Evolutionary conservation across 2,329 filamentous ascomycete species (phyloP), one percentile per base, ranked within the genome.

Genomic region (Botrytis sinoallii): DNA sequence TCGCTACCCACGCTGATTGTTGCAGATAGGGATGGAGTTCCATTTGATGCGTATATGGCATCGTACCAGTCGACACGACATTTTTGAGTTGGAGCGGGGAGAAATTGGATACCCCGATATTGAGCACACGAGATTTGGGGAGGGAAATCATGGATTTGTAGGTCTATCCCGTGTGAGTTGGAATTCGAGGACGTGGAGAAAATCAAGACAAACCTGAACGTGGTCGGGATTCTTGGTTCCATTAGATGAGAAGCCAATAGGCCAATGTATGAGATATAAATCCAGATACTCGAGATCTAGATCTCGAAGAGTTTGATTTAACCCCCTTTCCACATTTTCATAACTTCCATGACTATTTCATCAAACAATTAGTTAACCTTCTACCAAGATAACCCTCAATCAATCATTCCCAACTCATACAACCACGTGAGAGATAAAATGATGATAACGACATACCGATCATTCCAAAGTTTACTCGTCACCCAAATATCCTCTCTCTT

Each of bases 61-160:
- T 82, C 75, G 87, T 81, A 84, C 88, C 74, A 57, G 72, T 74
- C 25, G 52, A 57, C 3, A 77, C 71, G 18, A 77, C 48, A n/a
- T 70, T 55, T 9, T 68, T 42, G 10, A 77, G 71, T 40, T 77
- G 72, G 1, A 48, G n/a, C 1, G 75, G 93, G 76, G 87, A 91
- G 82, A 96, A 95, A 87, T 96, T 97, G 82, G 91, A 94, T 73
- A 95, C 91, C 78, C 93, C 93, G 81, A 95, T 93, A 85, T 93
- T 93, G 83, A 87, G 88, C 71, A 92, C 91, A 83, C 93, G 92
- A 82, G 89, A 89, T 63, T 87, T 89, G 22, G 83, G 88, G n/a
- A 90, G 84, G 63, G 93, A 85, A 85, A 90, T 91, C 84, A 92
- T 85, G 83, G 90, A 89, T 74, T 85, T 84, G 88, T 87, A 96